Base-by-base conservation (phyloP, 2,329 filamentous ascomycete species). In the Colletotrichum sp. region DNA sequence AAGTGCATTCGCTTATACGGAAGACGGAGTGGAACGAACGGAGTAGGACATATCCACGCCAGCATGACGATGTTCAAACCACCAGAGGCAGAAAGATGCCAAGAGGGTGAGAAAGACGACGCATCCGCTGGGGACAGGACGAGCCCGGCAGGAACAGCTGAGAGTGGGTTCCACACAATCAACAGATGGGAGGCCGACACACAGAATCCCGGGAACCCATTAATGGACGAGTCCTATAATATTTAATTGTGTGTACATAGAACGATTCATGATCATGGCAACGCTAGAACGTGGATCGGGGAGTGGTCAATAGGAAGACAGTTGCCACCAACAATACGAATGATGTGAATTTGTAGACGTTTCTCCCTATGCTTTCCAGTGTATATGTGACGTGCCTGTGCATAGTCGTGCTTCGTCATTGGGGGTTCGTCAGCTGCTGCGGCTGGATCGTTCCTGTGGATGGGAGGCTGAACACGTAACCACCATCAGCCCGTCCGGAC, bases 1-100 rank as follows among this genome's bases (percentile, higher is more conserved):
- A 76, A 78, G 64, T 77, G 76, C 86, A 87, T 85, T 88, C 87
- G 85, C 85, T 88, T 87, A 86, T 80, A 84, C 78, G 80, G 79
- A 82, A 79, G 81, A 77, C 32, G 71, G 48, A 72, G 70, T 60
- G 74, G 68, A 61, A 71, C 55, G 75, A 52, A 61, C 71, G 67
- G 66, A 75, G 55, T 43, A 74, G 65, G 74, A 76, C 71, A 75
- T 66, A 70, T 70, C 70, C 61, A 76, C 62, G 65, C 66, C 74
- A 75, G 48, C 70, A 76, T 71, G 65, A 76, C 39, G 60, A 73
- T 36, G 30, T 36, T 52, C 61, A 48, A 71, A 70, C 56, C 56
- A 77, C 62, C 64, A 75, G 71, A 66, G 76, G 67, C 71, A 70
- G 66, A 65, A 58, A 66, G 71, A 66, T 65, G 66, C 71, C 71